A percentile compares a stretch with the other conserved stretches of the same genome.
Conservation (phyloP, 2,329 filamentous ascomycete species). For the Neopestalotiopsis rosae region DNA sequence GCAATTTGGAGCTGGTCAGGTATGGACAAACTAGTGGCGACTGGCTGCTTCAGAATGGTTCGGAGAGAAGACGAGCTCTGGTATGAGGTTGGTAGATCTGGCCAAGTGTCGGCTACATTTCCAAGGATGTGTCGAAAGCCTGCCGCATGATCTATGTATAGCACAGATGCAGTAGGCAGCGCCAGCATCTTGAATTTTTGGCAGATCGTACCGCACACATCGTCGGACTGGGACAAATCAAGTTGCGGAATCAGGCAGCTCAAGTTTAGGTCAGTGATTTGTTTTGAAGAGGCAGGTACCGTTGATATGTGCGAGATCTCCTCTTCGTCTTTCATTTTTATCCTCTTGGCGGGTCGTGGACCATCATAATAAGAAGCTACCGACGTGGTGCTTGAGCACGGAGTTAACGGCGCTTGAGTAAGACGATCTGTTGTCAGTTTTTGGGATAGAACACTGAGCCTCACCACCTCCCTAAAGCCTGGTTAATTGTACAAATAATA, state of each 20-base stretch:
- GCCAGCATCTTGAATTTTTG: neutral
- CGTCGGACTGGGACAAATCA: neutral
- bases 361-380: neutral
- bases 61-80: neutral
- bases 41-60: neutral
- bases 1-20: neutral
- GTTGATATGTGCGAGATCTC: neutral
- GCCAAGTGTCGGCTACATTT: neutral
- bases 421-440: neutral
- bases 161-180: neutral
- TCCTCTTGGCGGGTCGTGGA: neutral
- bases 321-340: neutral
- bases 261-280: neutral
- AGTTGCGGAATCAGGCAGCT: neutral
- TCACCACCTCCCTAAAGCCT: neutral
- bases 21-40: neutral
- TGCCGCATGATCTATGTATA: neutral
- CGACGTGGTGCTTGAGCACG: neutral
- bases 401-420: neutral
- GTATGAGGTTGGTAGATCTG: neutral
- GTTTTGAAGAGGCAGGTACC: neutral
- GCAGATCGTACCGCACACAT: neutral
- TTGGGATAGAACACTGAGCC: neutral
- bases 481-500: neutral
- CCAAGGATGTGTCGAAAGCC: neutral